A percentile compares a stretch with the other conserved stretches of the same genome.
phyloP scores from a whole-genome alignment of 2,329 filamentous ascomycete genomes.

The Beauveria scarabaeidicola region DNA sequence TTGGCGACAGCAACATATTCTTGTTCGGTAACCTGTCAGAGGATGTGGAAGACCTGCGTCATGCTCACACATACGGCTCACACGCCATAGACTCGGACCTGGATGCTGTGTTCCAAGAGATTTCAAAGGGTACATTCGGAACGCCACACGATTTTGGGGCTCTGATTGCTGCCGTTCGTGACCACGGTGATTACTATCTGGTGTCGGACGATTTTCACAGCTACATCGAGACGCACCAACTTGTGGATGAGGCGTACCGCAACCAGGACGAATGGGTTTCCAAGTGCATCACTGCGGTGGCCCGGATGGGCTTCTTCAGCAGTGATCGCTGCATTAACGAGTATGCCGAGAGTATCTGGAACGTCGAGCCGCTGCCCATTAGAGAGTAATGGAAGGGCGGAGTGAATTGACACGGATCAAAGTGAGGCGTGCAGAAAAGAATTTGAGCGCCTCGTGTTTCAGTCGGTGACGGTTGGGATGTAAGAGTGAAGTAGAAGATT shows the following conservation, averaged over 20 bases:
- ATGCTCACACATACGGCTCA: slow-evolving; percentile 75
- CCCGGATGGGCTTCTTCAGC: slow-evolving; percentile 95
- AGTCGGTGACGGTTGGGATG: neutral
- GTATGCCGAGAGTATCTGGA: slow-evolving; percentile 97
- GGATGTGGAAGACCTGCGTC: slow-evolving; percentile 91
- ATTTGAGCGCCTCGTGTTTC: neutral
- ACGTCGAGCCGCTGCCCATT: slow-evolving; percentile 68
- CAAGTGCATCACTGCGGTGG: slow-evolving; percentile 81
- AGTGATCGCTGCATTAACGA: slow-evolving; percentile 93
- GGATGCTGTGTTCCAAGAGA: slow-evolving; percentile 71
- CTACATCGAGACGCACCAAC: slow-evolving; percentile 81
- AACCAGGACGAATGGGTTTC: slow-evolving; percentile 89
- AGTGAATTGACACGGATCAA: neutral
- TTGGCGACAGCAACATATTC: slow-evolving; percentile 96
- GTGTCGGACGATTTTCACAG: slow-evolving; percentile 96
- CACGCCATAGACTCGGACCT: slow-evolving; percentile 73
- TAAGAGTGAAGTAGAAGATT: neutral
- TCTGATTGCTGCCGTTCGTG: slow-evolving; percentile 73
- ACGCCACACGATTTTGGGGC: slow-evolving; percentile 70
- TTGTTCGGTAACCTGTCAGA: slow-evolving; percentile 93
- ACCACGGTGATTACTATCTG: slow-evolving; percentile 95
- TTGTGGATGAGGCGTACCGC: slow-evolving; percentile 87
- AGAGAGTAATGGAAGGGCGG: slow-evolving; percentile 23
- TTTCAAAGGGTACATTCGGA: slow-evolving; percentile 74
- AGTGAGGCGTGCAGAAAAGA: neutral